Percentiles rank a stretch among this genome's conserved stretches.
phyloP scores from a whole-genome alignment of 768 basidiomycete species.

The Suillus placidus region DNA sequence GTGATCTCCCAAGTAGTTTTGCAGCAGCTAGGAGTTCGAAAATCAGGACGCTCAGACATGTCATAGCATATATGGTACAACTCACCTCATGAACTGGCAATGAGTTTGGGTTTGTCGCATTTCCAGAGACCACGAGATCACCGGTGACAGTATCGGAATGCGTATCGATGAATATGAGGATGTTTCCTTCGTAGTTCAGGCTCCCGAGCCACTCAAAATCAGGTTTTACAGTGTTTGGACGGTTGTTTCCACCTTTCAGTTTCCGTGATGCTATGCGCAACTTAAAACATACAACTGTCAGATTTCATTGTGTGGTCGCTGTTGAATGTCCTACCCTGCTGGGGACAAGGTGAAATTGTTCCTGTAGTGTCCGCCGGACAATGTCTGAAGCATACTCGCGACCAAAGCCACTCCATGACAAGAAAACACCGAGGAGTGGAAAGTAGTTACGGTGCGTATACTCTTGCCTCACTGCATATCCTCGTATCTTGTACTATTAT shows the following conservation, averaged over 20 bases:
- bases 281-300: not conserved
- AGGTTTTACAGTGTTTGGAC: not conserved
- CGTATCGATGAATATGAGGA: not conserved
- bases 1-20: not conserved
- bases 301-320: not conserved
- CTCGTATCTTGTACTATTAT: not conserved
- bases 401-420: not conserved
- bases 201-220: not conserved
- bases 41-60: too few relatives aligned
- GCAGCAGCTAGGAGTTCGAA: not conserved
- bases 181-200: not conserved
- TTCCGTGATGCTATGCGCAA: not conserved
- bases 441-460: not conserved
- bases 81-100: not conserved
- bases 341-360: not conserved
- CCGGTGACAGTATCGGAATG: not conserved
- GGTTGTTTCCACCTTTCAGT: not conserved
- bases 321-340: not conserved
- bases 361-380: not conserved
- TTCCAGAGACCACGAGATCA: not conserved
- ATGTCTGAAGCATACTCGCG: not conserved
- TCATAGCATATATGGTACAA: too few relatives aligned
- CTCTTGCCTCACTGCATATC: not conserved
- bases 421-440: not conserved
- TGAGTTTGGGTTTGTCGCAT: not conserved